Base-by-base conservation (phyloP, 805 yeast genomes). In the Komagataella kurtzmanii region DNA sequence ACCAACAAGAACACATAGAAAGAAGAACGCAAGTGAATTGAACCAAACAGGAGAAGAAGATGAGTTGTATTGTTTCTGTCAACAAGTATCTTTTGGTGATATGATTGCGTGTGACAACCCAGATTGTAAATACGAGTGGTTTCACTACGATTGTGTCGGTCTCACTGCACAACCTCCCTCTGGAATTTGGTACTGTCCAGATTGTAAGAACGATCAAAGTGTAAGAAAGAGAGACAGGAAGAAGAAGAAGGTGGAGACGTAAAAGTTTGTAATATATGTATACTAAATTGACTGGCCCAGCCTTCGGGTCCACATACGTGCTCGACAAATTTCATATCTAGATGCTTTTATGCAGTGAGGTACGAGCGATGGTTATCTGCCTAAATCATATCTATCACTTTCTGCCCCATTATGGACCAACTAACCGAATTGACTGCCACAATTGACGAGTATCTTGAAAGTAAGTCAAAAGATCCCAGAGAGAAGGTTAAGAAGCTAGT, bases 101-200 rank as follows among this genome's bases (percentile, higher is more conserved):
- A 78, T 78, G 83, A 77, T 78, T 60, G 83, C 80, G 0, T 78
- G 83, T 60, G 83, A 78, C 57, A 78, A 78, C 54, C 79, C 78
- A 43, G 77, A 75, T 58, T 79, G 83, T 66, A 72, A 76, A 55
- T 77, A 67, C 56, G 83, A 79, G 59, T 79, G 83, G 83, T 79
- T 79, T 61, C 83, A 79, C 61, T 79, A 80, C 73, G 72, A 72
- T 52, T 79, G 99, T 73, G 98, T 93, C 46, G 97, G 97, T 1
- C 74, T 93, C 56, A 87, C 84, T 40, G 40, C 40, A 5, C 90
- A 87, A 54, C 97, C 96, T 7, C 99, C 99, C 3, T 80, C 81
- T 60, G 98, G 97, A 14, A 84, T 85, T 49, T 93, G 99, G 99
- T 91, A 82, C 65, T 93, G 99, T 71, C 91, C 97, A 0, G 91